Evolutionary conservation across 2,329 filamentous ascomycete genomes (phyloP).

Genomic region (Fusarium azukiicola): DNA sequence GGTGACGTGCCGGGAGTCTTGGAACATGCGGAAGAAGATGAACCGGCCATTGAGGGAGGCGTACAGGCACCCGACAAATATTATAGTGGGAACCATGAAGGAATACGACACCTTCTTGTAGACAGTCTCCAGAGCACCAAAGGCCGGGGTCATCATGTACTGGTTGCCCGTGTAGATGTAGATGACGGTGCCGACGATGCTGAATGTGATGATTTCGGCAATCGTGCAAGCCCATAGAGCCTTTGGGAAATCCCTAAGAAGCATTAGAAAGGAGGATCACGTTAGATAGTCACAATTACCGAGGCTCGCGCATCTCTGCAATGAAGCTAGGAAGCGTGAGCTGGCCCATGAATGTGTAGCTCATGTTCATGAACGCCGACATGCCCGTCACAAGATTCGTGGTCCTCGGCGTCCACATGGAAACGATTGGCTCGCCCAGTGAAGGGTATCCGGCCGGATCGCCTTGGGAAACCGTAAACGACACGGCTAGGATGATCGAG

Average conservation of each 20-base stretch:
- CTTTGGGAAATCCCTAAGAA: slow-evolving; percentile 89
- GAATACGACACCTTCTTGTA: slow-evolving; percentile 95
- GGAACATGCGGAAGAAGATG: slow-evolving; percentile 93
- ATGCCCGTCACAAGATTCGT: slow-evolving; percentile 91
- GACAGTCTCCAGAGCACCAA: slow-evolving; percentile 88
- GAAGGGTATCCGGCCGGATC: slow-evolving; percentile 84
- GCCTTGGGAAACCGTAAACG: slow-evolving; percentile 88
- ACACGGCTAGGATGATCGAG: slow-evolving; percentile 90
- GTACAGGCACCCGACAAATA: slow-evolving; percentile 94
- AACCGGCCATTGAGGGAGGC: slow-evolving; percentile 94
- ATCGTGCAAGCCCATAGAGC: slow-evolving; percentile 95
- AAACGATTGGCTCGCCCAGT: slow-evolving; percentile 82
- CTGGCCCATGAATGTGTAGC: slow-evolving; percentile 97
- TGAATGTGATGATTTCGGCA: slow-evolving; percentile 91
- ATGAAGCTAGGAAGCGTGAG: slow-evolving; percentile 97
- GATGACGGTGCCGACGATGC: slow-evolving; percentile 88
- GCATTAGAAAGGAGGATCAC: slow-evolving; percentile 61
- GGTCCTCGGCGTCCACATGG: slow-evolving; percentile 81
- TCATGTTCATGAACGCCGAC: slow-evolving; percentile 96
- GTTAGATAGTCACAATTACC: slow-evolving; percentile 49
- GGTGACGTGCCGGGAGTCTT: slow-evolving; percentile 87
- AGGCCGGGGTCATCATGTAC: slow-evolving; percentile 93
- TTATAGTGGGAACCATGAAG: slow-evolving; percentile 96
- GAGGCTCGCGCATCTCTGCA: slow-evolving; percentile 90
- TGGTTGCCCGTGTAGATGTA: slow-evolving; percentile 93